These are phyloP conservation scores for Penicillium rolfsii DNA, from an alignment of 2,329 filamentous ascomycete species.

Conservation along the genomic window DNA sequence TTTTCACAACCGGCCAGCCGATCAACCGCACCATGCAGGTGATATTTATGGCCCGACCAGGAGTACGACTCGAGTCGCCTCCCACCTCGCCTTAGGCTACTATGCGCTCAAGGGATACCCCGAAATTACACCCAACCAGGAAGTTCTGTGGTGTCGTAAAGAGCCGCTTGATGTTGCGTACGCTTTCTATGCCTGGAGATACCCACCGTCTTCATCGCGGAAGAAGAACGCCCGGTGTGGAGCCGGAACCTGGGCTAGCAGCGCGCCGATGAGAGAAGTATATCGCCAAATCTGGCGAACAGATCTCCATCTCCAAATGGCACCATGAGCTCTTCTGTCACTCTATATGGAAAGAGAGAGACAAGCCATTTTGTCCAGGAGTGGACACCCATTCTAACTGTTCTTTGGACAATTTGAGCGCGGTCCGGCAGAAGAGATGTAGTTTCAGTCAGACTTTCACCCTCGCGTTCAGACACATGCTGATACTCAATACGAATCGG, in stretches of 20 bases:
- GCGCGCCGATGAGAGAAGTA: background rate
- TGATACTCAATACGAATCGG: background rate
- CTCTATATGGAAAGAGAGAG: slow-evolving; percentile 32
- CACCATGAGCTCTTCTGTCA: background rate
- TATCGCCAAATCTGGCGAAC: background rate
- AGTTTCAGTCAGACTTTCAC: slow-evolving; percentile 48
- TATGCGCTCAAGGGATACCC: background rate
- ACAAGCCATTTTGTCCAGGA: slow-evolving; percentile 33
- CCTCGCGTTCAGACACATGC: slow-evolving; percentile 16
- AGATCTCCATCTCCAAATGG: background rate
- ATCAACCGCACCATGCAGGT: slow-evolving; percentile 62
- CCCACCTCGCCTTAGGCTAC: background rate
- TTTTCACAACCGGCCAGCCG: slow-evolving; percentile 62
- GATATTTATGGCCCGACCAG: slow-evolving; percentile 44
- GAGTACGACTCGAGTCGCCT: background rate
- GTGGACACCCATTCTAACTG: slow-evolving; percentile 30
- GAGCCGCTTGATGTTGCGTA: background rate
- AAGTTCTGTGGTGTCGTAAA: background rate
- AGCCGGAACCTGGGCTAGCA: background rate
- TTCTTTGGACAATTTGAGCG: background rate
- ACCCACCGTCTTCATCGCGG: background rate
- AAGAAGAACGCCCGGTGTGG: background rate
- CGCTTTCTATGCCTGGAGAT: background rate
- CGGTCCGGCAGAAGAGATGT: slow-evolving; percentile 33
- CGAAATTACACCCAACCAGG: background rate